Base-by-base conservation (phyloP, 2,329 filamentous ascomycete genomes). In the Fusarium sp. region DNA sequence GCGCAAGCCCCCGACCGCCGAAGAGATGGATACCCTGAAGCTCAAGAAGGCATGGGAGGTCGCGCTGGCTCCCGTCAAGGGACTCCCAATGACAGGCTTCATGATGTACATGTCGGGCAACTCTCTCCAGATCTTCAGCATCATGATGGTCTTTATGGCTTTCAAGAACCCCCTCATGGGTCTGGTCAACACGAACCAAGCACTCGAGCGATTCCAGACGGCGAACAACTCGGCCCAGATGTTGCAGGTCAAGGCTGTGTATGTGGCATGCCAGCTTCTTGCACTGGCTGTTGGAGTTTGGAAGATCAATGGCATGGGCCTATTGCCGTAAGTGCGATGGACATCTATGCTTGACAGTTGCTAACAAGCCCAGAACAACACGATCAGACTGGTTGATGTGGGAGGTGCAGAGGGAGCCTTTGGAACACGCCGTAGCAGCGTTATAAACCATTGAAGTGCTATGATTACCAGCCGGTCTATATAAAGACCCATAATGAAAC, bases 31-130 rank as follows among this genome's bases (percentile, higher is more conserved):
- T 82, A 95, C 93, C 25, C 88, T 99, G 73, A 98, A 98, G 87
- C 87, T 99, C 79, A 99, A 99, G 86, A 99, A 99, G 84, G 97
- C 97, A 0, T 99, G 97, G 97, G 97, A 99, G 84, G 90, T 99
- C 52, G 96, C 97, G 47, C 90, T 99, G 57, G 96, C 93, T 3
- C 97, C 97, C 1, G 93, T 97, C 72, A 99, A 99, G 87, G 92
- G 93, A 81, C 88, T 99, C 56, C 97, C 97, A 68, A 99, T 99
- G 97, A 98, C 97, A 66, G 95, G 93, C 73, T 96, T 99, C 82
- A 98, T 98, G 92, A 98, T 98, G 95, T 99, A 99, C 89, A 99
- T 99, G 97, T 97, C 96, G 35, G 97, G 97, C 80, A 99, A 98
- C 86, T 95, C 94, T 71, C 90, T 99, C 56, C 97, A 99, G 83